phyloP scores from a whole-genome alignment of 2,329 filamentous ascomycete species.

The Hypoxylon sp. region DNA sequence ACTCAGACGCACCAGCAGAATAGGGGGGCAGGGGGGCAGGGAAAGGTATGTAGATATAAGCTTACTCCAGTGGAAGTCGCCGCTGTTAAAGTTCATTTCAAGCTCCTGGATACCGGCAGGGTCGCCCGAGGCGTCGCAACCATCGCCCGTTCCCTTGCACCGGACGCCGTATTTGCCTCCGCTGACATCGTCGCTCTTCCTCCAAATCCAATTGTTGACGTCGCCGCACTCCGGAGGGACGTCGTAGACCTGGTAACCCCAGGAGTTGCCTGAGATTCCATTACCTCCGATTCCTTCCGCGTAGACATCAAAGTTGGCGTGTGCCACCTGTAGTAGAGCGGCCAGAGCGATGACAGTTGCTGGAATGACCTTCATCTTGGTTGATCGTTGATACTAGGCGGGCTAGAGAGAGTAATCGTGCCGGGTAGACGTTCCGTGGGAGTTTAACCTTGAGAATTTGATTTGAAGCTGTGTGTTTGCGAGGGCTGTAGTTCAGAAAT shows the following conservation, averaged over 20 bases:
- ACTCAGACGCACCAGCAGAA: neutral
- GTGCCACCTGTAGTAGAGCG: neutral
- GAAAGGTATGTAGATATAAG: no score
- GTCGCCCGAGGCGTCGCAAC: neutral
- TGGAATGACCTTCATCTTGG: neutral
- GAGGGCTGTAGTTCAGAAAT: no score
- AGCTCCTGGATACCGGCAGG: neutral
- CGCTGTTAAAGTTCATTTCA: neutral
- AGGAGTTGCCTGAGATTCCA: neutral
- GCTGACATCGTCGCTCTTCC: neutral
- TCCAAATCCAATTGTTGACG: neutral
- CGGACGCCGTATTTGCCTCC: neutral
- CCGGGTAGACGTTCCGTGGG: neutral
- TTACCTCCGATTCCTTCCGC: neutral
- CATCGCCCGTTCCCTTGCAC: neutral
- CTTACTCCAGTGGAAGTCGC: neutral
- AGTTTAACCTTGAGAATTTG: neutral
- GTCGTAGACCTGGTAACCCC: neutral
- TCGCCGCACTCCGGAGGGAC: neutral
- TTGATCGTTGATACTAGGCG: neutral
- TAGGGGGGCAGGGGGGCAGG: no score
- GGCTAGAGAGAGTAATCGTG: neutral
- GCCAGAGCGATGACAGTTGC: neutral
- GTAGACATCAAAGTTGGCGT: neutral
- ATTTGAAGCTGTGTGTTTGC: no score